Base-by-base conservation (phyloP, 1,139 yeast genomes). In the Zhuliangozyma parablackwelliae region DNA sequence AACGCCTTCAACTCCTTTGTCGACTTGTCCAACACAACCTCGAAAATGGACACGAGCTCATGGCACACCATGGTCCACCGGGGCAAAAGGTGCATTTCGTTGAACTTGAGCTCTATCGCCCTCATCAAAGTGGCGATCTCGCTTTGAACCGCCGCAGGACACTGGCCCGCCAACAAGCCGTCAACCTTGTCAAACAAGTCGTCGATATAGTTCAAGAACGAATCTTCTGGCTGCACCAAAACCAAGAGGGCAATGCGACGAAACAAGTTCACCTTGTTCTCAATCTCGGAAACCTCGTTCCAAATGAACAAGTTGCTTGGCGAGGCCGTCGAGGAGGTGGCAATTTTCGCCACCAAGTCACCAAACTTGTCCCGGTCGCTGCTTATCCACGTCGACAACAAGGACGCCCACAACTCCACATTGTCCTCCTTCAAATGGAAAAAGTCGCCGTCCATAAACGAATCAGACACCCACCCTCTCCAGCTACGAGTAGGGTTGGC, bases 21-120 rank as follows among this genome's bases (percentile, higher is more conserved):
- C 7, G 46, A 44, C 34, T 50, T 58, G 33, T 55, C 58, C 36
- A 65, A 50, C 33, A 76, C 48, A 21, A 63, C 59, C 32, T 64
- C 70, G 47, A 88, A 73, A 11, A 80, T 64, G 8, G 65, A 55
- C 36, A 77, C 78, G 35, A 89, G 58, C 40, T 78, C 78, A 27
- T 83, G 80, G 34, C 78, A 72, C 5, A 88, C 71, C 30, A 78
- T 63, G 0, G 86, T 75, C 95, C 96, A 87, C 36, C 79, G 65
- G 7, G 88, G 79, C 10, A 75, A 63, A 35, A 89, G 63, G 51
- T 85, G 90, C 12, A 78, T 59, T 31, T 78, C 80, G 33, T 80
- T 76, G 44, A 82, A 80, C 42, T 74, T 75, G 42, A 88, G 53
- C 2, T 82, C 59, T 11, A 88, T 57, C 0, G 80, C 82, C 37